A percentile compares a stretch with the other conserved stretches of the same genome.
phyloP scores from a whole-genome alignment of 1,284 basidiomycete species.

The Pisolithus thermaeus region DNA sequence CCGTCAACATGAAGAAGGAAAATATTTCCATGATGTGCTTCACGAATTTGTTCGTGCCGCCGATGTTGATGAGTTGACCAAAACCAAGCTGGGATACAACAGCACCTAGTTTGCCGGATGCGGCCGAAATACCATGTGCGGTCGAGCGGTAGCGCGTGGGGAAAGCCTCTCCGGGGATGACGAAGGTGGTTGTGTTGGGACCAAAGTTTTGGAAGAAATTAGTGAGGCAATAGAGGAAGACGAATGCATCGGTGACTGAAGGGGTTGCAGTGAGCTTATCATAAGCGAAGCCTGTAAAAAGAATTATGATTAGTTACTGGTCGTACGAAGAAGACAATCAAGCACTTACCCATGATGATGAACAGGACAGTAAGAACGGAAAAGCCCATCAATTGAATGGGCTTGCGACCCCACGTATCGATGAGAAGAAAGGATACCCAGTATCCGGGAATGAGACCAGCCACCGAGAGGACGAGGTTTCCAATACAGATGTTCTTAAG shows the following conservation, averaged over 20 bases:
- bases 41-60: constrained; percentile 37
- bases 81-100: constrained; percentile 65
- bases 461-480: constrained; percentile 43
- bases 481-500: constrained; percentile 29
- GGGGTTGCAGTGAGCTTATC: constrained; percentile 42
- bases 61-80: constrained; percentile 42
- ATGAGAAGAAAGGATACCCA: constrained; percentile 44
- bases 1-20: constrained; percentile 56
- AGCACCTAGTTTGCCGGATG: constrained; percentile 63
- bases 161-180: constrained; percentile 70
- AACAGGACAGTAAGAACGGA: constrained; percentile 47
- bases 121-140: constrained; percentile 68
- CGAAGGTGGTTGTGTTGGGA: constrained; percentile 70
- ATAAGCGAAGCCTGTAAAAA: constrained; percentile 48
- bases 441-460: constrained; percentile 50
- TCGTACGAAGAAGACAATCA: background rate
- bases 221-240: constrained; percentile 58
- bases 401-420: constrained; percentile 46
- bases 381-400: constrained; percentile 60
- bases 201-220: constrained; percentile 57
- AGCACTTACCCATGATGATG: constrained; percentile 39
- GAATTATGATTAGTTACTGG: constrained; percentile 1
- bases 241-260: constrained; percentile 41
- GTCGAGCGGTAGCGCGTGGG: constrained; percentile 71
- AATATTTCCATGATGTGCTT: constrained; percentile 44